Conservation (phyloP, 805 yeast genomes). For the Sungouiella thailandica region DNA sequence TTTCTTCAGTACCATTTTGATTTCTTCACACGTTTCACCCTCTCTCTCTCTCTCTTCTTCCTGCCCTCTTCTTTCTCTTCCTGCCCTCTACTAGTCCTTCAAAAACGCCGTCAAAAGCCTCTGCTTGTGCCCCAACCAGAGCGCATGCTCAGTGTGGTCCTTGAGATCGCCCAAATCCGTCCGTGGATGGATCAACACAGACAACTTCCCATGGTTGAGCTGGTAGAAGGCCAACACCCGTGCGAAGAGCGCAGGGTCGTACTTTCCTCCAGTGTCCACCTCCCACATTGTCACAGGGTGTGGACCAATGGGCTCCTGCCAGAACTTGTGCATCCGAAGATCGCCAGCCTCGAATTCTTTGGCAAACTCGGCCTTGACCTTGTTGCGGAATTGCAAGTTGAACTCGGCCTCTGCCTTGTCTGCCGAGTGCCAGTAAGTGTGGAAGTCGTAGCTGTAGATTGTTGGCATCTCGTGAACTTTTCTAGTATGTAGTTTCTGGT, state of each 20-base stretch:
- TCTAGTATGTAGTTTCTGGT: no score
- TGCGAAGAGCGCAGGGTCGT: constrained; percentile 37
- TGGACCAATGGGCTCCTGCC: constrained; percentile 51
- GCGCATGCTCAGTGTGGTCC: constrained; percentile 52
- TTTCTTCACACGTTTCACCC: neutral
- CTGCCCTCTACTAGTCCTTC: neutral
- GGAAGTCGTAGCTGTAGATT: constrained; percentile 42
- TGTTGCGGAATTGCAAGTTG: constrained; percentile 35
- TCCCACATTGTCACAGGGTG: constrained; percentile 60
- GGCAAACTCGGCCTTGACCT: constrained; percentile 38
- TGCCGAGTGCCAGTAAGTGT: constrained; percentile 45
- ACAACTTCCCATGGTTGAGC: constrained; percentile 45
- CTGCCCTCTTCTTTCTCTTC: neutral
- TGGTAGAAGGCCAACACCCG: constrained; percentile 48
- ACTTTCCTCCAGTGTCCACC: constrained; percentile 35
- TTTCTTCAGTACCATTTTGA: neutral
- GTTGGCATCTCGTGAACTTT: no score
- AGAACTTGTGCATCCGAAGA: constrained; percentile 40
- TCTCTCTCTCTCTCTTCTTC: neutral
- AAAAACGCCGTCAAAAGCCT: constrained; percentile 7
- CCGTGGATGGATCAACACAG: constrained; percentile 54
- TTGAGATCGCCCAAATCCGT: constrained; percentile 33
- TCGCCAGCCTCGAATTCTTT: constrained; percentile 37
- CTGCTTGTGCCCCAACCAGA: constrained; percentile 52
- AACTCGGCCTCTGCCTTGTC: constrained; percentile 26